phyloP scores from a whole-genome alignment of 768 basidiomycete species.

The Rossbeevera mucosa region DNA sequence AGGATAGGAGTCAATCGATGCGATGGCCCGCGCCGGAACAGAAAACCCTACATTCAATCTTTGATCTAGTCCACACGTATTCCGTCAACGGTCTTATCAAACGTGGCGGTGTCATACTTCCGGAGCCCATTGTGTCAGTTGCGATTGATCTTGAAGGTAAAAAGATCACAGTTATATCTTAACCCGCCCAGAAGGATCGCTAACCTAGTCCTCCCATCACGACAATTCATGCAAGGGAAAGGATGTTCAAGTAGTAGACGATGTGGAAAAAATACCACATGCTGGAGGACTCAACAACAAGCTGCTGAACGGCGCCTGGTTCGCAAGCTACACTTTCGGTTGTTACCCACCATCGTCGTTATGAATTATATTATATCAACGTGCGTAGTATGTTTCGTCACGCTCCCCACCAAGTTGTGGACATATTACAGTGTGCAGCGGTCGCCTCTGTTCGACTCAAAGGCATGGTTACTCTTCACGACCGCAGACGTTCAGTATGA shows the following conservation, averaged over 20 bases:
- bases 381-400: slow-evolving; percentile 29
- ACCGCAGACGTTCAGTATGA: slow-evolving; percentile 52
- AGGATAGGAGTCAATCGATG: too few species aligned
- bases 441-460: slow-evolving; percentile 48
- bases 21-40: too few species aligned
- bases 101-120: too few species aligned
- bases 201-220: slow-evolving; percentile 11
- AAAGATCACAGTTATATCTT: not conserved
- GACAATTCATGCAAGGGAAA: slow-evolving; percentile 7
- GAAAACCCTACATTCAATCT: too few species aligned
- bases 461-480: not conserved
- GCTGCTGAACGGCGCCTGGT: slow-evolving; percentile 35
- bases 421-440: slow-evolving; percentile 38
- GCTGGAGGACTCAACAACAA: slow-evolving; percentile 10
- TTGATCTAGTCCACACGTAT: too few species aligned
- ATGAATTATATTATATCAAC: slow-evolving; percentile 72
- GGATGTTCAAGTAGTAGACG: not conserved
- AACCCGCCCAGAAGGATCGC: not conserved
- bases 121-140: too few species aligned
- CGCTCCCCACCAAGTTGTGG: not conserved
- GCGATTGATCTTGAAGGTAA: too few species aligned
- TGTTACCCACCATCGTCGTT: slow-evolving; percentile 54
- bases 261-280: not conserved
- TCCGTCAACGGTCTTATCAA: too few species aligned
- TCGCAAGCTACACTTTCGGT: slow-evolving; percentile 50